A percentile compares a stretch with the other conserved stretches of the same genome.
Evolutionary conservation across 768 basidiomycete species (phyloP).

Genomic region (Rhizopogon sp.): DNA sequence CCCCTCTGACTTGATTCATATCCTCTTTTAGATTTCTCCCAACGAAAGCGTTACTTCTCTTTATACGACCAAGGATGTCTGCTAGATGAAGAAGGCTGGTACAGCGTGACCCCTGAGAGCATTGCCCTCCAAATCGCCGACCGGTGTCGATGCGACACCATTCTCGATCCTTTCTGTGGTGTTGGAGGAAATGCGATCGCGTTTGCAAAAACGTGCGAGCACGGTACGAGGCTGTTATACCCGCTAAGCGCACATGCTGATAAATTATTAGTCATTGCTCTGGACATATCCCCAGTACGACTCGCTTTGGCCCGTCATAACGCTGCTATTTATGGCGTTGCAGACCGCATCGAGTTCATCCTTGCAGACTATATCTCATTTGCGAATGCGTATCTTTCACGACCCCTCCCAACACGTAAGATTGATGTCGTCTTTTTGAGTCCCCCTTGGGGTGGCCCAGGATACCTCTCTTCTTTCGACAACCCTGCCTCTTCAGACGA

Average conservation of each 20-base stretch:
- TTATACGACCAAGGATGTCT: conserved; percentile 78
- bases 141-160: conserved; percentile 77
- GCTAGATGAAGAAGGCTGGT: conserved; percentile 97
- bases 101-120: conserved; percentile 89
- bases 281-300: conserved; percentile 83
- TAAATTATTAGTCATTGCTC: conserved; percentile 70
- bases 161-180: conserved; percentile 95
- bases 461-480: conserved; percentile 46
- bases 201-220: conserved; percentile 92
- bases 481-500: conserved; percentile 4
- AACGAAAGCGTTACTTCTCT: conserved; percentile 79
- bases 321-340: conserved; percentile 90
- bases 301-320: conserved; percentile 91
- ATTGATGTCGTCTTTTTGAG: conserved; percentile 92
- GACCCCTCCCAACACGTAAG: conserved; percentile 32
- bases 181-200: conserved; percentile 98
- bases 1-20: background rate
- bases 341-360: conserved; percentile 92
- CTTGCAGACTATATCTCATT: conserved; percentile 82
- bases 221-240: conserved; percentile 50
- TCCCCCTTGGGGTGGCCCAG: conserved; percentile 93
- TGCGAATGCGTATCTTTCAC: conserved; percentile 46
- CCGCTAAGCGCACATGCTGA: background rate
- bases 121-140: conserved; percentile 94
- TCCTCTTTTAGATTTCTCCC: conserved; percentile 68